A percentile compares a stretch with the other conserved stretches of the same genome.
These are phyloP conservation scores for Chlorella sp. DNA, from an alignment of 139 green algal genomes.

Conservation along the genomic window DNA sequence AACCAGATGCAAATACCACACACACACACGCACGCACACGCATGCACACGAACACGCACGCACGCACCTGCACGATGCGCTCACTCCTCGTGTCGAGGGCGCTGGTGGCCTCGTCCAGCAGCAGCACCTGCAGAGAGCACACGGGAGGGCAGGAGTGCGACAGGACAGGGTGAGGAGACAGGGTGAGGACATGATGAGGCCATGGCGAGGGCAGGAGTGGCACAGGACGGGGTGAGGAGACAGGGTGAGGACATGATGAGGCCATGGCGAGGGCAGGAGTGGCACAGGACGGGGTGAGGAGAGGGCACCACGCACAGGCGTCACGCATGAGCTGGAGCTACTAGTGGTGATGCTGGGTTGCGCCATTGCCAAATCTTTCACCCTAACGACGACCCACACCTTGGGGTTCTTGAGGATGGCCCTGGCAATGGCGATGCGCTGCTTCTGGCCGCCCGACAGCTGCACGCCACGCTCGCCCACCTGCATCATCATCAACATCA, in stretches of 20 bases:
- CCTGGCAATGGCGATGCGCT: constrained; percentile 91
- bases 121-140: constrained; percentile 1
- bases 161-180: not conserved
- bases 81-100: constrained; percentile 80
- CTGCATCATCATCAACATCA: no score
- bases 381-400: not conserved
- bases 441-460: constrained; percentile 71
- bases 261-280: no score
- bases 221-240: not conserved
- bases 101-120: constrained; percentile 76
- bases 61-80: constrained; percentile 41
- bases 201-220: not conserved
- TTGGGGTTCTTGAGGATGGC: constrained; percentile 80
- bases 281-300: no score
- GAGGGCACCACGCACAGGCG: no score
- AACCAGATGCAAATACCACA: not conserved
- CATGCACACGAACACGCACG: no score
- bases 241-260: not conserved
- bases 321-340: no score
- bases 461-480: constrained; percentile 47
- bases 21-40: not conserved
- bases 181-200: not conserved
- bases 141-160: not conserved
- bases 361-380: not conserved
- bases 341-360: no score